Base-by-base conservation (phyloP, 495 filamentous ascomycete genomes). In the Glutinoglossum americanum region DNA sequence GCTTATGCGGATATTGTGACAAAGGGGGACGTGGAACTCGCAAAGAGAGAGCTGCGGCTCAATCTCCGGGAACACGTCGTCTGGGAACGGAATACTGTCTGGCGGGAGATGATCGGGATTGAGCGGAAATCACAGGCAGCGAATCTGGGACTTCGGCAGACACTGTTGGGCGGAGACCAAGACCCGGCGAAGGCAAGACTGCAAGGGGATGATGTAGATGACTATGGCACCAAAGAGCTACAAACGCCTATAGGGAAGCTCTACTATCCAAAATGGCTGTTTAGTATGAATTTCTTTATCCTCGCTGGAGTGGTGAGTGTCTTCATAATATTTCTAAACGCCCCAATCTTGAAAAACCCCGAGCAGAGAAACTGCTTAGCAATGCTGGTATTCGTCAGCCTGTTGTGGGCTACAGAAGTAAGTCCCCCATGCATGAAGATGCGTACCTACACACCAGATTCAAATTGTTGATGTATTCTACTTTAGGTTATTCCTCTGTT, bases 81-180 rank as follows among this genome's bases (percentile, higher is more conserved):
- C 33, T 99, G 93, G 93, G 92, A 99, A 64, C 77, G 92, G 51
- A 99, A 99, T 63, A 99, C 92, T 0, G 92, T 99, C 4, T 99
- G 92, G 92, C 74, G 93, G 67, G 92, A 99, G 61, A 90, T 99
- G 80, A 99, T 99, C 64, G 92, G 90, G 57, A 87, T 99, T 60
- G 92, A 99, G 72, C 76, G 92, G 25, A 92, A 94, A 72, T 87
- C 89, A 5, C 89, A 99, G 69, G 92, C 89, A 25, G 92, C 90
- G 13, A 94, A 89, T 60, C 77, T 99, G 60, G 93, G 92, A 17
- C 70, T 87, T 55, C 70, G 80, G 58, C 76, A 80, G 59, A 87
- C 87, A 6, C 74, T 98, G 51, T 76, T 96, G 3, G 89, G 89
- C 19, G 74, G 78, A 7, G 84, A 86, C 32, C 70, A 69, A 3